Conservation (phyloP, 2,329 filamentous ascomycete genomes). For the Amylocarpus encephaloides region DNA sequence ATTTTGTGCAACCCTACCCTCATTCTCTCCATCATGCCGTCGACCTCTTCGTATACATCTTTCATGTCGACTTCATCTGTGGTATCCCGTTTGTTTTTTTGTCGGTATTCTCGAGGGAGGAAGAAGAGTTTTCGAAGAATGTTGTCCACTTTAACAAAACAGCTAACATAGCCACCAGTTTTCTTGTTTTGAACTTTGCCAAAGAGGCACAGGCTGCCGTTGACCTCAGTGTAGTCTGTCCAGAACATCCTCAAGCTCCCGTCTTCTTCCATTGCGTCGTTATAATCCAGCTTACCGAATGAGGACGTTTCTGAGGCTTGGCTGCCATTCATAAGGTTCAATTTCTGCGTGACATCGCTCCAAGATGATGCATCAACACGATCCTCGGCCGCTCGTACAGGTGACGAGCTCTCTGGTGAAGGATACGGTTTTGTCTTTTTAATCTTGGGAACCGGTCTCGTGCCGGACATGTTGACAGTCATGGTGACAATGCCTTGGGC, state of each 20-base stretch:
- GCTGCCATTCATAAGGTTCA: conserved; percentile 78
- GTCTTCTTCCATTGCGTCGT: conserved; percentile 87
- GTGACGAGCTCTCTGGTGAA: conserved; percentile 71
- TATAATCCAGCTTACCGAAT: conserved; percentile 74
- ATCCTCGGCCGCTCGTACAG: conserved; percentile 52
- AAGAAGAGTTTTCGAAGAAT: conserved; percentile 91
- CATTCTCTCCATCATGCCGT: conserved; percentile 78
- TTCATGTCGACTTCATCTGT: conserved; percentile 76
- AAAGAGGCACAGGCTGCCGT: conserved; percentile 86
- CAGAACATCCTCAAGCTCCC: conserved; percentile 93
- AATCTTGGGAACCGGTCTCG: conserved; percentile 68
- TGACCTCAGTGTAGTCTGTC: conserved; percentile 91
- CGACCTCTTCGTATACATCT: conserved; percentile 86
- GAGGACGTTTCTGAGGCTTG: conserved; percentile 55
- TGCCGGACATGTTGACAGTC: conserved; percentile 80
- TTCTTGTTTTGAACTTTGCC: conserved; percentile 93
- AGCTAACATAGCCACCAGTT: conserved; percentile 73
- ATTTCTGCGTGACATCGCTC: conserved; percentile 77
- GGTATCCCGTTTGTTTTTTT: conserved; percentile 59
- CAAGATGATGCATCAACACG: conserved; percentile 75
- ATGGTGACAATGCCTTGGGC: conserved; percentile 60
- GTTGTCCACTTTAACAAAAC: conserved; percentile 94
- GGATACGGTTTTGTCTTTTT: conserved; percentile 62
- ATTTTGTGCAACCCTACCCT: conserved; percentile 88
- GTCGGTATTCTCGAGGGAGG: conserved; percentile 66